A percentile compares a stretch with the other conserved stretches of the same genome.
Conservation (phyloP, 495 filamentous ascomycete species). For the Penicillium verhagenii region DNA sequence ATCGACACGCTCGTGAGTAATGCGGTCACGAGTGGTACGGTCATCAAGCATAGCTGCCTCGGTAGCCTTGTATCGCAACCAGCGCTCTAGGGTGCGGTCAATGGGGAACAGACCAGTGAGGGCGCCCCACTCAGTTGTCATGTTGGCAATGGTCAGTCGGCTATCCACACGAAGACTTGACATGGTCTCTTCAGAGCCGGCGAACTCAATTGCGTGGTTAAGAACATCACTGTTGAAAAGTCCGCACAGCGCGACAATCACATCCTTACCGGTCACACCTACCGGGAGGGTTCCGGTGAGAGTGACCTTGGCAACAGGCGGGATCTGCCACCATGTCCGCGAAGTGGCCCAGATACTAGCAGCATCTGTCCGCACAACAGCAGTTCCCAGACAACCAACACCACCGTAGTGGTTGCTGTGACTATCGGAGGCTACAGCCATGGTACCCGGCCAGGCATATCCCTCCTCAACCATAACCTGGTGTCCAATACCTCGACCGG, state of each 20-base stretch:
- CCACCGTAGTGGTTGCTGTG: conserved; percentile 95
- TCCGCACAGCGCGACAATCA: conserved; percentile 87
- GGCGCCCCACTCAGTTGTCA: conserved; percentile 96
- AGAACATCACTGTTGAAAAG: conserved; percentile 87
- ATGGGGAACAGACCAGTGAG: conserved; percentile 82
- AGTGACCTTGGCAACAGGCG: conserved; percentile 77
- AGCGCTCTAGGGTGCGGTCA: conserved; percentile 67
- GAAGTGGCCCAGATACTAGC: conserved; percentile 85
- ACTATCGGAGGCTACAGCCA: conserved; percentile 78
- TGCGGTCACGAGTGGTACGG: conserved; percentile 38
- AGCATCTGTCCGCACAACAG: conserved; percentile 84
- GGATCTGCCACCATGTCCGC: conserved; percentile 86
- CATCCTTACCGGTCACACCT: conserved; percentile 93
- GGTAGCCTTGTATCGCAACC: conserved; percentile 77
- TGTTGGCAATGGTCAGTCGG: conserved; percentile 84
- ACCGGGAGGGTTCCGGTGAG: conserved; percentile 70
- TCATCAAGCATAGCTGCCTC: conserved; percentile 49
- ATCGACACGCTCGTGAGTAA: conserved; percentile 71
- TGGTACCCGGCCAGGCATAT: conserved; percentile 78
- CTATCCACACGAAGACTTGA: conserved; percentile 71
- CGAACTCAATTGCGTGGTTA: conserved; percentile 92
- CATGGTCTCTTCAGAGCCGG: conserved; percentile 76
- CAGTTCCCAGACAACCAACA: conserved; percentile 53
- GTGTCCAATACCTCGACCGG: conserved; percentile 81
- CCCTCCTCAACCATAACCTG: conserved; percentile 90